Percentiles rank a stretch among this genome's conserved stretches.
Evolutionary conservation across 148 eudicot species (phyloP).

Genomic region (Polygonum aviculare): DNA sequence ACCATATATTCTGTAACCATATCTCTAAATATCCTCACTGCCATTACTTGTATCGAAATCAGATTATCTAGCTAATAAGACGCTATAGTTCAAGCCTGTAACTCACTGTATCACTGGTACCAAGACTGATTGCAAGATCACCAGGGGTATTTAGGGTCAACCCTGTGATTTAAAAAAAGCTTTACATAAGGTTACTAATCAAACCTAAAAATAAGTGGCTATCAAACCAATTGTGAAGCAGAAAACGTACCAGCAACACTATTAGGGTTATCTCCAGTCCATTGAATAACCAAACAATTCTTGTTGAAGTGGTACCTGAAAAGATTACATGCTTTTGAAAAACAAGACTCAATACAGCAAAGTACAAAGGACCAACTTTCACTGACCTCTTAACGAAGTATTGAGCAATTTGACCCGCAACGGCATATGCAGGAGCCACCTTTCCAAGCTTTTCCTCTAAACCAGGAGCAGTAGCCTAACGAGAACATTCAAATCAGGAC

Average conservation of each 20-base stretch:
- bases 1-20: background rate
- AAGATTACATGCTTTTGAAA: background rate
- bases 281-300: conserved; percentile 70
- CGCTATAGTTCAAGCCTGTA: background rate
- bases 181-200: background rate
- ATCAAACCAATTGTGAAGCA: background rate
- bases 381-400: conserved; percentile 71
- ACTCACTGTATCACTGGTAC: conserved; percentile 98
- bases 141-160: conserved; percentile 85
- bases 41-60: too few species aligned
- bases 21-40: background rate
- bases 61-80: too few species aligned
- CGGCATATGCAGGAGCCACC: conserved; percentile 79
- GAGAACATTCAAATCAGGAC: background rate
- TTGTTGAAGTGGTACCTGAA: conserved; percentile 59
- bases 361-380: background rate
- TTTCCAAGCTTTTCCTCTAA: conserved; percentile 79
- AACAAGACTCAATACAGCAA: background rate
- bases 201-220: background rate
- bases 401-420: conserved; percentile 65
- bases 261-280: conserved; percentile 97
- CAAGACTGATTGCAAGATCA: conserved; percentile 93
- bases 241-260: conserved; percentile 63
- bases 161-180: conserved; percentile 29
- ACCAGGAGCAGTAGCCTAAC: conserved; percentile 72